These are phyloP conservation scores for Auricularia heimuer DNA, from an alignment of 768 basidiomycete species.

Conservation along the genomic window DNA sequence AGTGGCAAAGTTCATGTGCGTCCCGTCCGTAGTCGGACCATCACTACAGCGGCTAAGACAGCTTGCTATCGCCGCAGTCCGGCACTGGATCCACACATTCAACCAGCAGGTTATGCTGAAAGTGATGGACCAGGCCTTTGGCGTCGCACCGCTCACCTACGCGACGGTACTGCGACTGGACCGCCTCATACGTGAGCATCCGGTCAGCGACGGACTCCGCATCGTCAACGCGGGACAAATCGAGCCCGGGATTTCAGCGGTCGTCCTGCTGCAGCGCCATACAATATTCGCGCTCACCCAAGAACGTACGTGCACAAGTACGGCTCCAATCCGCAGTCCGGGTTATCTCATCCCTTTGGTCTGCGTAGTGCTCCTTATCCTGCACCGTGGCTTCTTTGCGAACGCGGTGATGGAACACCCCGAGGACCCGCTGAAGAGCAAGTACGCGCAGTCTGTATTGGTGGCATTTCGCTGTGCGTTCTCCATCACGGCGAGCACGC, in stretches of 20 bases:
- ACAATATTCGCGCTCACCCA: slow-evolving; percentile 41
- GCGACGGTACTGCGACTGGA: slow-evolving; percentile 58
- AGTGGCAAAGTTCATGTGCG: slow-evolving; percentile 38
- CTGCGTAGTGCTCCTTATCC: slow-evolving; percentile 52
- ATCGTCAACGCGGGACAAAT: neutral
- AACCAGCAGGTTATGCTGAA: slow-evolving; percentile 57
- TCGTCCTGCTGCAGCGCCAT: slow-evolving; percentile 51
- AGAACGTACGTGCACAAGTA: neutral
- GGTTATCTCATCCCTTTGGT: neutral
- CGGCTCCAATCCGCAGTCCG: neutral
- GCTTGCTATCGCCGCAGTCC: slow-evolving; percentile 41
- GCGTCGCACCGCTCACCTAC: slow-evolving; percentile 60
- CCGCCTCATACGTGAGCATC: neutral
- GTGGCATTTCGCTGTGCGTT: slow-evolving; percentile 61
- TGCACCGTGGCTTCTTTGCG: slow-evolving; percentile 70
- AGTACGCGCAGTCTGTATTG: slow-evolving; percentile 56
- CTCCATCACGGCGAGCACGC: slow-evolving; percentile 41
- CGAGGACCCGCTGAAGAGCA: slow-evolving; percentile 56
- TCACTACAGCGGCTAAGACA: slow-evolving; percentile 26
- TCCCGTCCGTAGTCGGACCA: slow-evolving; percentile 9
- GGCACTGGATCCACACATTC: slow-evolving; percentile 63
- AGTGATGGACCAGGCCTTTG: slow-evolving; percentile 60
- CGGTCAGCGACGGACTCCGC: neutral
- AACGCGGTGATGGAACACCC: slow-evolving; percentile 59
- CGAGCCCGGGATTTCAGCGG: neutral